Percentiles rank a stretch among this genome's conserved stretches.
Conservation (phyloP, 2,329 filamentous ascomycete genomes). For the Orbilia quercus region DNA sequence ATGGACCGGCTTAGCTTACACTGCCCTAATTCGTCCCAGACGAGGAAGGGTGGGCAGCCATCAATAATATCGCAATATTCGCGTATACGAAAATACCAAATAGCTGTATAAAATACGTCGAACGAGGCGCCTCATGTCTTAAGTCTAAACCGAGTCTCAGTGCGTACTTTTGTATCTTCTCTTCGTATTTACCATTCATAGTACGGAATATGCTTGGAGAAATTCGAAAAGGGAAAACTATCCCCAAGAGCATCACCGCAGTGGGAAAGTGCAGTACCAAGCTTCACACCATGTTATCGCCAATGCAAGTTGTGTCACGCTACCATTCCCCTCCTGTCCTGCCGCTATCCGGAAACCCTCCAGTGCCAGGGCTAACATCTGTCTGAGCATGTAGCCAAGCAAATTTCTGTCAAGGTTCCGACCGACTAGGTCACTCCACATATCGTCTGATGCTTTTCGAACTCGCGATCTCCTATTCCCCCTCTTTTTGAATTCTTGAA, state of each 20-base stretch:
- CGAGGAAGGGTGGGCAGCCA: neutral
- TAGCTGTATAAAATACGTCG: neutral
- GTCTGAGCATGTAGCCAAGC: conserved; percentile 24
- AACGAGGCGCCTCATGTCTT: conserved; percentile 25
- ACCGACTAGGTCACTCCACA: conserved; percentile 12
- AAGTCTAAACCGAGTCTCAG: neutral
- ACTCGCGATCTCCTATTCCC: conserved; percentile 5
- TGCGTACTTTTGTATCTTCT: neutral
- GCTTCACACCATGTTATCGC: conserved; percentile 27
- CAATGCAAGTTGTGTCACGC: conserved; percentile 46
- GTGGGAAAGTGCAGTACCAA: conserved; percentile 3
- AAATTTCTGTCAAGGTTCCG: neutral
- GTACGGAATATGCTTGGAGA: neutral
- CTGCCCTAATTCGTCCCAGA: neutral
- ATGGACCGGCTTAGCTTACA: neutral
- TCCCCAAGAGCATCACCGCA: neutral
- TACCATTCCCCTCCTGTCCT: conserved; percentile 17
- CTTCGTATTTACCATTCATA: neutral
- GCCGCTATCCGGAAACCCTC: conserved; percentile 39
- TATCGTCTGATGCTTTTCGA: neutral
- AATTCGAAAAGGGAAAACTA: neutral
- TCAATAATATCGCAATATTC: too few relatives aligned
- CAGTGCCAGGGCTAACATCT: conserved; percentile 25
- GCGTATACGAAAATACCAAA: too few relatives aligned
- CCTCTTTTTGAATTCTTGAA: neutral